Evolutionary conservation across 768 basidiomycete genomes (phyloP), one percentile per base, ranked within the genome.

Genomic region (Hypsizygus marmoreus): DNA sequence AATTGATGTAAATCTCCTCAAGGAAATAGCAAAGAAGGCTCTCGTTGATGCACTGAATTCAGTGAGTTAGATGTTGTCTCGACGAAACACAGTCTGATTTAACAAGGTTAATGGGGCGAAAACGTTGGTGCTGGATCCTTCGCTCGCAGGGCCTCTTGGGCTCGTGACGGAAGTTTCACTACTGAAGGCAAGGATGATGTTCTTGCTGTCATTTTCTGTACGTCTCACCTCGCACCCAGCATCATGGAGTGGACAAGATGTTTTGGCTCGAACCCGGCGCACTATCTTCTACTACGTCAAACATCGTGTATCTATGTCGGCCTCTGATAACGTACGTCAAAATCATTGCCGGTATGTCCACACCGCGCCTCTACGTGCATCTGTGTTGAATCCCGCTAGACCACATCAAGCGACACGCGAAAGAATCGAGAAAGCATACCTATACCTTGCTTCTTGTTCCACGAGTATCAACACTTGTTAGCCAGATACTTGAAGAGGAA

Each of bases 191-290:
- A 22, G 56, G 28, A 4, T 22, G 24, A 25, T 44, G 37, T 44
- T 24, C 33, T 9, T 10, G 17, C 23, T 20, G 9, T 19, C 22
- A 19, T 14, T 14, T 8, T 17, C 23, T 35, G 20, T 12, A n/a
- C 19, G 17, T 35, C 14, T 0, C 40, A 23, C 26, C 6, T n/a
- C 22, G 10, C 35, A 22, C 17, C 44, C 55, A 98, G 95, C 90
- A 98, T 62, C 95, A 98, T 82, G 95, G 93, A 4, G 92, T 99
- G 3, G 95, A 97, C 72, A 97, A 97, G 75, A 95, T 99, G 91
- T 97, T 95, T 70, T 99, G 97, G 95, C 81, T 99, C 17, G 97
- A 98, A 67, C 67, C 86, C 9, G 95, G 95, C 13, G 85, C 91
- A 7, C 69, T 98, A 35, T 76, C 82, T 10, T 87, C 91, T 2